These are phyloP conservation scores for Solanum rostratum DNA, from an alignment of 257 asterid species.

Conservation along the genomic window DNA sequence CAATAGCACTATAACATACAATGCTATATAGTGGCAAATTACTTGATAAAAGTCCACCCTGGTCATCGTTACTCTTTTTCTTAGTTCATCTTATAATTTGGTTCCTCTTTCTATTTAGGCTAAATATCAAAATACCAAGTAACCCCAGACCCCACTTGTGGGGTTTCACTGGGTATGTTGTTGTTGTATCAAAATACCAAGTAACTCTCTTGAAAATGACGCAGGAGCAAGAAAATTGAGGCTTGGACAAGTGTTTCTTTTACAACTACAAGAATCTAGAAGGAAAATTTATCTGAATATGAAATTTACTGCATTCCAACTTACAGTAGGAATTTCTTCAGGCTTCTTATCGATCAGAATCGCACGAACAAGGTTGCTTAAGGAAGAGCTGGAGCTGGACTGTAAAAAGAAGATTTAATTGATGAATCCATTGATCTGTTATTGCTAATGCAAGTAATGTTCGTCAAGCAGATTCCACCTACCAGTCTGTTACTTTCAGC, in stretches of 20 bases:
- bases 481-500: constrained; percentile 47
- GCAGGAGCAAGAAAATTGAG: neutral
- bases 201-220: neutral
- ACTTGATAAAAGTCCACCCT: neutral
- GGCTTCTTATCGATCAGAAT: constrained; percentile 76
- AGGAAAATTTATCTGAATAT: neutral
- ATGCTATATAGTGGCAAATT: neutral
- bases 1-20: neutral
- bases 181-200: too few species aligned
- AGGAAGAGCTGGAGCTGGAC: constrained; percentile 61
- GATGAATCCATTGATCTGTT: neutral
- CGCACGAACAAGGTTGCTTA: constrained; percentile 67
- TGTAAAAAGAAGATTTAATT: constrained; percentile 17
- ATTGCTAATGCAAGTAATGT: neutral
- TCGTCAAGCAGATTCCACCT: constrained; percentile 4
- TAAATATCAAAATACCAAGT: neutral
- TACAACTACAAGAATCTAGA: neutral
- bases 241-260: neutral
- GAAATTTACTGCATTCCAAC: constrained; percentile 2
- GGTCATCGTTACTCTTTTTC: neutral
- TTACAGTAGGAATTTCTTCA: constrained; percentile 81
- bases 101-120: neutral
- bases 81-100: neutral
- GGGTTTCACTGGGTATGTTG: too few species aligned
- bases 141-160: too few species aligned